Evolutionary conservation across 176 grass and related monocot species (phyloP), one percentile per base, ranked within the genome.

Genomic region (Secale cereale): DNA sequence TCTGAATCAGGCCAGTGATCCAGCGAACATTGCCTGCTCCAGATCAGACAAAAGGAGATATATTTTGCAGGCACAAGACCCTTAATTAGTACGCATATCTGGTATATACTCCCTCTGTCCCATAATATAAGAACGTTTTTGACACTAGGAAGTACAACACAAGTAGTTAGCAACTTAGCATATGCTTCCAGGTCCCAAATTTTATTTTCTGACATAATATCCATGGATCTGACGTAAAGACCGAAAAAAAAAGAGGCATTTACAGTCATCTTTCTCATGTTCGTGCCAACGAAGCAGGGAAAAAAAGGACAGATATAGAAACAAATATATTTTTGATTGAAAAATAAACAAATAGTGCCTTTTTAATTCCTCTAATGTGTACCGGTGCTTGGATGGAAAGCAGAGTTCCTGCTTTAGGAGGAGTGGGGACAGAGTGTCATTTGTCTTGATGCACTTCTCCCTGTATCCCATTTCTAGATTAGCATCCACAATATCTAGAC

Each of bases 391-490:
- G 74, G 13, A 78, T 72, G 43, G 6, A 54, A 78, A 72, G 30
- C 32, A 71, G 27, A n/a, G 11, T 37, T 61, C 50, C 50, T 79
- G 10, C 81, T 83, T 79, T 65, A 14, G 15, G 76, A 14, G 15
- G 76, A 56, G 50, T 56, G 6, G 1, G 6, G 17, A 85, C 82
- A 89, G 76, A 33, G 67, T 89, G 76, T 85, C 82, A 60, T 75
- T 45, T 88, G 81, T 74, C 81, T 5, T 33, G 76, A 88, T 67
- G 76, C 76, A 22, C 32, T 79, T 79, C 76, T 19, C n/a, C 82
- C 76, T 89, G 87, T 85, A 75, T 66, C 82, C 45, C 82, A 89
- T 56, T 20, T 80, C 23, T 35, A 31, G 31, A 29, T 72, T 65
- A 15, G n/a, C 12, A 17, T 59, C 17, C 50, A 64, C 52, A 52